Percentiles rank a stretch among this genome's conserved stretches.
Conservation (phyloP, 768 basidiomycete genomes). For the Trametes punicea region DNA sequence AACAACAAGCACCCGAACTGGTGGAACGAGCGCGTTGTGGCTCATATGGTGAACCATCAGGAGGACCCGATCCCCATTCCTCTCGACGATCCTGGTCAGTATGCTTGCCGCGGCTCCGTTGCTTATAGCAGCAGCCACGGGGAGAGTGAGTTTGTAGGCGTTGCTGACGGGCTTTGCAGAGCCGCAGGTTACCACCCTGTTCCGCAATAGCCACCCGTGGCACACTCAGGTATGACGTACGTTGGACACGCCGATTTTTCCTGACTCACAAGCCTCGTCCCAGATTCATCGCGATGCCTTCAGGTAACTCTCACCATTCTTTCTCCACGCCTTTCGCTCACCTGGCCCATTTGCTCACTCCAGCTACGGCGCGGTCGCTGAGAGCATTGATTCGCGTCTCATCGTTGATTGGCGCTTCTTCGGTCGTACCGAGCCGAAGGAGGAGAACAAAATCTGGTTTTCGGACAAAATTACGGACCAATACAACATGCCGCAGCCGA, state of each 20-base stretch:
- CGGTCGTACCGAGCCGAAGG: slow-evolving; percentile 19
- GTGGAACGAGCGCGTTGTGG: slow-evolving; percentile 23
- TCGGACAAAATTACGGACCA: slow-evolving; percentile 23
- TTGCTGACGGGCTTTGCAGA: slow-evolving; percentile 28
- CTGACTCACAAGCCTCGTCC: not conserved
- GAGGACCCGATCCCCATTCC: slow-evolving; percentile 28
- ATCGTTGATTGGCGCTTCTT: slow-evolving; percentile 35
- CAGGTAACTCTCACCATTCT: not conserved
- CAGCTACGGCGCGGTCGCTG: slow-evolving; percentile 32
- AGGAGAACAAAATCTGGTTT: slow-evolving; percentile 22
- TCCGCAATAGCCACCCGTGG: slow-evolving; percentile 26
- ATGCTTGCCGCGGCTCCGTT: too few species aligned
- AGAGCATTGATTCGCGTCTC: slow-evolving; percentile 29
- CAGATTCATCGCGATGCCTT: slow-evolving; percentile 38
- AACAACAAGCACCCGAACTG: slow-evolving; percentile 7
- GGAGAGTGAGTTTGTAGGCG: too few species aligned
- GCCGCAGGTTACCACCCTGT: slow-evolving; percentile 31
- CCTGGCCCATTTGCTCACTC: not conserved
- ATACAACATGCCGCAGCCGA: slow-evolving; percentile 36
- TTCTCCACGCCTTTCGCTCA: too few species aligned
- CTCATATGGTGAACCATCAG: slow-evolving; percentile 16
- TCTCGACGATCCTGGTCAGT: slow-evolving; percentile 13
- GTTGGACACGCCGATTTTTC: not conserved
- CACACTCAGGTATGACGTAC: slow-evolving; percentile 25
- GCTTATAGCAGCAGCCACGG: too few species aligned